Percentiles rank a stretch among this genome's conserved stretches.
These are phyloP conservation scores for Gossypium davidsonii DNA, from an alignment of 441 rosid species.

Conservation along the genomic window DNA sequence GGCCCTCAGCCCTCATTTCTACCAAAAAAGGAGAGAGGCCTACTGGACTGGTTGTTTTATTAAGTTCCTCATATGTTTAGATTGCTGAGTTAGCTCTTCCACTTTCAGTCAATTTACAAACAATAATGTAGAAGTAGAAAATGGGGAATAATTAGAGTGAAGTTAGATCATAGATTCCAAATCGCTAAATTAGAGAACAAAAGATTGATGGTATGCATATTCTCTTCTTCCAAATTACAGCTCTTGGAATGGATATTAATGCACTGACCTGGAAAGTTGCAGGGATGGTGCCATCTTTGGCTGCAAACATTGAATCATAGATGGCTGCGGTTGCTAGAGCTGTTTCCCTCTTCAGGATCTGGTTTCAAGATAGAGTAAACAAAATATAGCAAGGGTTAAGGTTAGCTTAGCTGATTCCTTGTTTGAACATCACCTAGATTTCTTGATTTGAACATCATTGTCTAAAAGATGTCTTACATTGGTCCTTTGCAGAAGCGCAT, in stretches of 20 bases:
- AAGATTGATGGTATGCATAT: background rate
- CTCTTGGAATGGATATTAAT: constrained; percentile 6
- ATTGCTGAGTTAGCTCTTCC: background rate
- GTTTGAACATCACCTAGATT: background rate
- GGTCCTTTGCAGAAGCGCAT: constrained; percentile 82
- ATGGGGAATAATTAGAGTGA: background rate
- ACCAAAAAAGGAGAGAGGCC: background rate
- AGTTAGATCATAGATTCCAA: background rate
- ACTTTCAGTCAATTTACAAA: background rate
- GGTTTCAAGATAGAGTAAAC: constrained; percentile 21
- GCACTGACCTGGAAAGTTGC: constrained; percentile 85
- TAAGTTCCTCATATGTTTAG: background rate
- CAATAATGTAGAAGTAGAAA: background rate
- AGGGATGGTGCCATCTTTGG: constrained; percentile 84
- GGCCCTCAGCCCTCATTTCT: background rate
- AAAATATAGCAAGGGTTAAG: constrained; percentile 5
- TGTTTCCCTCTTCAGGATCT: constrained; percentile 79
- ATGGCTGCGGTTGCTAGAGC: constrained; percentile 91
- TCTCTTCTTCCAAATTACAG: background rate
- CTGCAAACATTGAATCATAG: constrained; percentile 85
- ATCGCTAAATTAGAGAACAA: background rate
- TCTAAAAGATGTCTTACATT: constrained; percentile 34
- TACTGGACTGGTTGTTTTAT: background rate
- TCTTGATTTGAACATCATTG: background rate
- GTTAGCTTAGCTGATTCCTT: background rate